Evolutionary conservation across 176 grass and related monocot species (phyloP), one percentile per base, ranked within the genome.

Genomic region (Oryza australiensis): DNA sequence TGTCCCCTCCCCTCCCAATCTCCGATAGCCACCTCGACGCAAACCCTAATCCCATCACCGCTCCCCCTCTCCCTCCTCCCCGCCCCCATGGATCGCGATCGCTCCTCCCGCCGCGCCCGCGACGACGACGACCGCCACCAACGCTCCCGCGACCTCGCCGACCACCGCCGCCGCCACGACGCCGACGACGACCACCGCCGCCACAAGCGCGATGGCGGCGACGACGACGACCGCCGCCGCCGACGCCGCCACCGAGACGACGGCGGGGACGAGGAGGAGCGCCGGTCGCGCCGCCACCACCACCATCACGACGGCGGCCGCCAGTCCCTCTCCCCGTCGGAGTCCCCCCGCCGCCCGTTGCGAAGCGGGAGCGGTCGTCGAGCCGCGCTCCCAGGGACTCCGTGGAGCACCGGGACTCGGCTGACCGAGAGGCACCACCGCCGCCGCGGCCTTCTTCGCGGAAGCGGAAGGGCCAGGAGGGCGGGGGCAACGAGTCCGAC

Each of bases 11-110:
- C 51, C 20, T 8, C 51, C 20, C 53, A 9, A 18, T 20, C 48
- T 53, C 48, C 48, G 5, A 0, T 53, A 53, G 15, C 15, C 48
- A 7, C 51, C 55, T 60, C 55, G 55, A 80, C 72, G 20, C 46
- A 63, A 86, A 70, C 91, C 76, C 91, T 85, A 87, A 49, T 24
- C 85, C 55, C 53, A 10, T 43, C 29, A 48, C 28, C 14, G 53
- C 18, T 14, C 42, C 11, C 3, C 43, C 43, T 45, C 69, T 62
- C 18, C 46, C 26, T 9, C 12, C 1, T 18, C 78, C 14, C 46
- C 13, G 46, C 5, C 46, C 15, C 46, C 62, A 94, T 94, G 94
- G 91, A 91, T 74, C 90, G 87, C 78, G 85, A 85, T 24, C 84
- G 85, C 66, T 86, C 87, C 60, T 87, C 64, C 3, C 74, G 86